Evolutionary conservation across 345 rosid genomes (phyloP).

Genomic region (Bruguiera gymnorhiza): DNA sequence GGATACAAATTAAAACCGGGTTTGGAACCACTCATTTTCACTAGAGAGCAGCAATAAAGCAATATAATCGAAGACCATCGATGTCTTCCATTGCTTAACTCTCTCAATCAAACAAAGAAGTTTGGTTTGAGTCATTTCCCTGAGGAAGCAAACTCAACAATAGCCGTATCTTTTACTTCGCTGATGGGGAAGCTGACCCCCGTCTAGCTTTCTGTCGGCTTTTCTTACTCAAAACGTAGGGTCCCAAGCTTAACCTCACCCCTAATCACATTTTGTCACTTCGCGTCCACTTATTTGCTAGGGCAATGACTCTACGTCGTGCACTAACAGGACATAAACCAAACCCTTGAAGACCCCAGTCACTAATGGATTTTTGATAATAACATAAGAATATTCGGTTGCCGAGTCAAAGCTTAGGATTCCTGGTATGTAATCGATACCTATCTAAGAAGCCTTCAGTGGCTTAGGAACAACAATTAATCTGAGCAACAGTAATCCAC

Average conservation of each 20-base stretch:
- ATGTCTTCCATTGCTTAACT: too few species aligned
- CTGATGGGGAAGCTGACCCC: not conserved
- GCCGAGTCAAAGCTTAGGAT: too few species aligned
- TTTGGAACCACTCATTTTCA: not conserved
- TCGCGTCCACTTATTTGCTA: not conserved
- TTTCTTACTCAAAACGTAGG: too few species aligned
- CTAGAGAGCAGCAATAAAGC: not conserved
- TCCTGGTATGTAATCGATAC: too few species aligned
- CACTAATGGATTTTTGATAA: too few species aligned
- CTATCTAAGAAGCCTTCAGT: too few species aligned
- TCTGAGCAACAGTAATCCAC: too few species aligned
- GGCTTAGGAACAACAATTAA: too few species aligned
- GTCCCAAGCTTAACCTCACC: too few species aligned
- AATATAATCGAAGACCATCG: too few species aligned
- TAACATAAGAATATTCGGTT: too few species aligned
- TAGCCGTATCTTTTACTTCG: not conserved
- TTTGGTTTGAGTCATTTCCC: conserved; percentile 10
- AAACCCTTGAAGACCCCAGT: not conserved
- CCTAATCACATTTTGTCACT: too few species aligned
- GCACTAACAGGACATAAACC: not conserved
- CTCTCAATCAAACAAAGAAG: not conserved
- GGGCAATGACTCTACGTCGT: not conserved
- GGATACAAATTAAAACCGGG: not conserved
- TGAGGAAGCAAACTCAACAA: not conserved
- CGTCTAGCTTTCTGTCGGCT: not conserved